These are phyloP conservation scores for Eucalyptus dawsonii DNA, from an alignment of 345 rosid species.

Conservation along the genomic window DNA sequence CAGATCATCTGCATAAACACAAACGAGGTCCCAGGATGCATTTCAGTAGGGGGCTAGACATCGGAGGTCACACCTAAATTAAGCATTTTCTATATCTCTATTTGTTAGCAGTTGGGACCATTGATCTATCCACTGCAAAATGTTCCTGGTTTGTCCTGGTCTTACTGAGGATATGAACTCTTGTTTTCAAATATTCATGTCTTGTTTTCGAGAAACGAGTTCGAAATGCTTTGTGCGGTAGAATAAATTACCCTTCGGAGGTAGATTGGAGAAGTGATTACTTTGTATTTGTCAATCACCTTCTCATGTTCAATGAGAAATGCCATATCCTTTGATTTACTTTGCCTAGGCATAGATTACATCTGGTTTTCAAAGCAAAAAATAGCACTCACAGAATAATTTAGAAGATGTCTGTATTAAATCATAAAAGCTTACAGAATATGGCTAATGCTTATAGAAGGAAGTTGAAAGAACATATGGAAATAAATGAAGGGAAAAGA, in stretches of 20 bases:
- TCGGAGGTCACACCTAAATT: neutral
- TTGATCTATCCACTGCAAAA: neutral
- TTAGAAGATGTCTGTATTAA: neutral
- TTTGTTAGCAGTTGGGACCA: neutral
- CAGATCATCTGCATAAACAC: neutral
- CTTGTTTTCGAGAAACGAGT: neutral
- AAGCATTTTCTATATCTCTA: neutral
- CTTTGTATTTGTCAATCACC: neutral
- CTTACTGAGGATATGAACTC: neutral
- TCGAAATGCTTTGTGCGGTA: neutral
- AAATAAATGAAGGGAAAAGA: neutral
- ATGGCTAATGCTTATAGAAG: neutral
- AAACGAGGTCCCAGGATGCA: neutral
- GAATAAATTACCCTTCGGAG: neutral
- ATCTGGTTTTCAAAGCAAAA: neutral
- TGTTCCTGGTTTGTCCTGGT: neutral
- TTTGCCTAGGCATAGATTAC: neutral
- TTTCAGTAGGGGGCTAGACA: neutral
- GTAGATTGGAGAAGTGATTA: neutral
- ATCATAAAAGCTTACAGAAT: neutral
- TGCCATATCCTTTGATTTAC: neutral
- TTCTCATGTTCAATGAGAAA: neutral
- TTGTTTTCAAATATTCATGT: neutral
- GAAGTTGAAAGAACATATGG: neutral
- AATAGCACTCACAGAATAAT: neutral